These are phyloP conservation scores for Cinnamomum micranthum DNA, from an alignment of 164 flowering plant species.

Conservation along the genomic window DNA sequence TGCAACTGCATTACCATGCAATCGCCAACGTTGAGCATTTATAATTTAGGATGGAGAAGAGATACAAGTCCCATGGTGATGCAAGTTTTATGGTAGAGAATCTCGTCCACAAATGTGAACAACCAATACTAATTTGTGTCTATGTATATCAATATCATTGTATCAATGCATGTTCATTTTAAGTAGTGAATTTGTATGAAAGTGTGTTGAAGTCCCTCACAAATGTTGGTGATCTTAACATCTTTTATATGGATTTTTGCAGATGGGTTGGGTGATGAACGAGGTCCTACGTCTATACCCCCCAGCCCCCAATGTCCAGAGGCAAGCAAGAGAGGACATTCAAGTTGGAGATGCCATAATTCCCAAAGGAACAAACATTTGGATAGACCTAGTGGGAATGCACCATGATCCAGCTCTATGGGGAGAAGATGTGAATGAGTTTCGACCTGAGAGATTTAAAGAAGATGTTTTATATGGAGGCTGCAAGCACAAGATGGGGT, in stretches of 20 bases:
- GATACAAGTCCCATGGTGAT: no score
- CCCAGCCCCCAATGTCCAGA: conserved; percentile 73
- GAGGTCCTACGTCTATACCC: conserved; percentile 73
- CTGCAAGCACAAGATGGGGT: conserved; percentile 90
- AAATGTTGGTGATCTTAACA: neutral
- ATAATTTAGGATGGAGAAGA: no score
- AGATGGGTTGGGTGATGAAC: conserved; percentile 94
- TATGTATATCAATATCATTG: neutral
- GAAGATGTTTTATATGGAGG: conserved; percentile 57
- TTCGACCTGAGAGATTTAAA: conserved; percentile 77
- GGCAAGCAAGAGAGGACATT: conserved; percentile 74
- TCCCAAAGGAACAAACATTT: conserved; percentile 81
- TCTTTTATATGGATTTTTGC: conserved; percentile 8
- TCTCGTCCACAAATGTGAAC: no score
- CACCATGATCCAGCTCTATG: conserved; percentile 71
- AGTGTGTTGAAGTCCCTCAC: neutral
- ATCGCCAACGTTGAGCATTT: no score
- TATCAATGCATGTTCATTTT: neutral
- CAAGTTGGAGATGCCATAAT: conserved; percentile 40
- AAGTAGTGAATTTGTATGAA: no score
- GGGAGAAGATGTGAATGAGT: conserved; percentile 74
- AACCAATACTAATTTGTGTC: neutral
- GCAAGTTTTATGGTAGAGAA: no score
- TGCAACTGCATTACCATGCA: no score
- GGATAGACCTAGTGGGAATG: conserved; percentile 82